phyloP scores from a whole-genome alignment of 257 asterid species.

The Sherardia arvensis region DNA sequence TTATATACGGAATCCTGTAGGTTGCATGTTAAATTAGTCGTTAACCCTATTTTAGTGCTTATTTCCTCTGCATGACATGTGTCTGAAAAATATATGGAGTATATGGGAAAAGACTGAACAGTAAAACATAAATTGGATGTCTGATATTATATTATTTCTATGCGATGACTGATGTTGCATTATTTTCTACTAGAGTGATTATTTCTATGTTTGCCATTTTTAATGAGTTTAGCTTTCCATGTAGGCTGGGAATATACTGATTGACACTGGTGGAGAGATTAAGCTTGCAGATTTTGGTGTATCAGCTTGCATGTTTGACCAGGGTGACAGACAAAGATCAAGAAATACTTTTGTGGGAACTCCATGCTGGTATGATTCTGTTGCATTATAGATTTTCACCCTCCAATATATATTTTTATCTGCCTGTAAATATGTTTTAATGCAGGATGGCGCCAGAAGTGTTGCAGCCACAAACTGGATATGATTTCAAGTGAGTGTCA shows the following conservation, averaged over 20 bases:
- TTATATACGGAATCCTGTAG: not conserved
- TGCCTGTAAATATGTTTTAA: constrained; percentile 13
- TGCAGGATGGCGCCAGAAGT: constrained; percentile 99
- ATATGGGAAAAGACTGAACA: not conserved
- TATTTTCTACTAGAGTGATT: not conserved
- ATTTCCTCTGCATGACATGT: not conserved
- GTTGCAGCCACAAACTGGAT: constrained; percentile 97
- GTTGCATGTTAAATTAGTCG: not conserved
- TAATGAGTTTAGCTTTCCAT: constrained; percentile 14
- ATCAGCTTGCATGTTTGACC: constrained; percentile 95
- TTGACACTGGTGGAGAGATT: constrained; percentile 78
- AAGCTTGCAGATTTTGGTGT: constrained; percentile 99
- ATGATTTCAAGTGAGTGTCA: constrained; percentile 82
- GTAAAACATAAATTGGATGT: not conserved
- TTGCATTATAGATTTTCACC: not conserved
- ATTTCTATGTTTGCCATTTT: constrained; percentile 1
- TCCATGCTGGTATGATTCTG: constrained; percentile 80
- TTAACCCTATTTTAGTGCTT: not conserved
- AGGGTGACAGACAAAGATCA: constrained; percentile 92
- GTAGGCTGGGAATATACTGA: constrained; percentile 95
- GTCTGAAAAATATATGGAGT: not conserved
- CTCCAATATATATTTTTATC: constrained; percentile 8
- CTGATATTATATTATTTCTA: not conserved
- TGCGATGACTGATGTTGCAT: too few relatives aligned
- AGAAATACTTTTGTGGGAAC: constrained; percentile 99